A percentile compares a stretch with the other conserved stretches of the same genome.
These are phyloP conservation scores for Candida ascalaphidarum DNA, from an alignment of 805 yeast genomes.

Conservation along the genomic window DNA sequence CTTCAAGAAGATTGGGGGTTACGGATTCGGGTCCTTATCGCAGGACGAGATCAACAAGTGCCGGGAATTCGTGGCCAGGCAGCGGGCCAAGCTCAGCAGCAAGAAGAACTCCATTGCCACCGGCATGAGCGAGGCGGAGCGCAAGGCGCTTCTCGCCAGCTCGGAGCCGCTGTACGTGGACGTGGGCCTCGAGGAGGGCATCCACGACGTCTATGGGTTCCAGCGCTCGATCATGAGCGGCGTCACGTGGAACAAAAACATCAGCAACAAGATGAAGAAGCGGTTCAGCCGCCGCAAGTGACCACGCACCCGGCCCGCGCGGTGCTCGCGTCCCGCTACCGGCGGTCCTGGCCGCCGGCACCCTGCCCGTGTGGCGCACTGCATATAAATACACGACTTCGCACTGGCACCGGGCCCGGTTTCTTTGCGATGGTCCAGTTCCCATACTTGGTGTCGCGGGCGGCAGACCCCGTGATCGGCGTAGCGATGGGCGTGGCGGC, in stretches of 20 bases:
- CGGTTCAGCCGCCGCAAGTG: constrained; percentile 2
- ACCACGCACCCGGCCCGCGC: background rate
- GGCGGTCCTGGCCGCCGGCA: background rate
- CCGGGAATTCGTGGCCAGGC: constrained; percentile 66
- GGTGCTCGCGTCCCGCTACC: background rate
- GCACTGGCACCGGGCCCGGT: background rate
- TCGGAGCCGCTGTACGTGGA: constrained; percentile 5
- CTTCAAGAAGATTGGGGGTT: constrained; percentile 61
- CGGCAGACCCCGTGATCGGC: constrained; percentile 37
- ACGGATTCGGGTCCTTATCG: constrained; percentile 59
- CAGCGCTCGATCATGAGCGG: constrained; percentile 41
- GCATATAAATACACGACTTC: background rate
- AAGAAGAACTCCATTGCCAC: constrained; percentile 19
- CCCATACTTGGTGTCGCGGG: constrained; percentile 8
- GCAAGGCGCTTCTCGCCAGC: constrained; percentile 13
- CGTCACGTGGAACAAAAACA: constrained; percentile 55
- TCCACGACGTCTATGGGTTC: constrained; percentile 38
- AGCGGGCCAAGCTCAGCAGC: constrained; percentile 33
- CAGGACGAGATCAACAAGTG: constrained; percentile 79
- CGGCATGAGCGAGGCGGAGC: constrained; percentile 31
- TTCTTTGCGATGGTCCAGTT: constrained; percentile 5
- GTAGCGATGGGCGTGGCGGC: constrained; percentile 53
- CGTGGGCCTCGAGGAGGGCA: constrained; percentile 17
- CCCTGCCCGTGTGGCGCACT: too few relatives aligned
- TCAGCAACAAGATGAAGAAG: constrained; percentile 46